Evolutionary conservation across 352 stramenopile species (phyloP).

Genomic region (Pythium aristosporum): DNA sequence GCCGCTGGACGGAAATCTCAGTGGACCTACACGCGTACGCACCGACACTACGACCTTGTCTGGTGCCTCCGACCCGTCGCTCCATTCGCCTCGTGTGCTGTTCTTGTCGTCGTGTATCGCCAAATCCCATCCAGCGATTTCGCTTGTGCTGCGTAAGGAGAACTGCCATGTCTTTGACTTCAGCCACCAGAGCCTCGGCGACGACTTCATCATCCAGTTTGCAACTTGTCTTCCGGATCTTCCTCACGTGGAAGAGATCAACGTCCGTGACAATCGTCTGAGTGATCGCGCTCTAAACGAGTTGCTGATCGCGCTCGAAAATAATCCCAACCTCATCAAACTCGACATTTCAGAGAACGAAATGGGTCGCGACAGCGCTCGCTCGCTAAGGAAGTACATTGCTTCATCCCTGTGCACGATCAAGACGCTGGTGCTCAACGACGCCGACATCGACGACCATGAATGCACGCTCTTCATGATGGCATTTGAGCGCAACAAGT

Average conservation of each 20-base stretch:
- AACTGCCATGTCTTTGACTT: constrained; percentile 51
- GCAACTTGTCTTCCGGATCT: constrained; percentile 56
- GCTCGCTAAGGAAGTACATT: constrained; percentile 57
- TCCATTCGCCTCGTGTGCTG: constrained; percentile 46
- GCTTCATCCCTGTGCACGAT: constrained; percentile 61
- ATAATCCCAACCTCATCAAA: constrained; percentile 61
- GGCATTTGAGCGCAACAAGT: constrained; percentile 75
- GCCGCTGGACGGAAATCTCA: constrained; percentile 6
- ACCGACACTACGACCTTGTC: background rate
- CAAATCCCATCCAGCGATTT: constrained; percentile 39
- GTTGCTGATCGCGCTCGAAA: constrained; percentile 56
- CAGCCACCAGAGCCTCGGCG: constrained; percentile 59
- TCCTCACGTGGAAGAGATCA: constrained; percentile 65
- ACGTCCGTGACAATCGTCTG: constrained; percentile 57
- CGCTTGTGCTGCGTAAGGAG: constrained; percentile 48
- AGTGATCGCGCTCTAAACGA: constrained; percentile 50
- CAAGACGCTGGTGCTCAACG: constrained; percentile 49
- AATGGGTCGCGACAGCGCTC: constrained; percentile 43
- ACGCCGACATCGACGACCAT: constrained; percentile 55
- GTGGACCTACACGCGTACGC: background rate
- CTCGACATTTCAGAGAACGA: constrained; percentile 67
- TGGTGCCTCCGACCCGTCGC: constrained; percentile 20
- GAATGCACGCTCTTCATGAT: constrained; percentile 73
- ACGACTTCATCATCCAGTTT: constrained; percentile 63
- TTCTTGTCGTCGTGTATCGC: constrained; percentile 55